Conservation (phyloP, 805 yeast genomes). For the Wickerhamomyces tratensis region DNA sequence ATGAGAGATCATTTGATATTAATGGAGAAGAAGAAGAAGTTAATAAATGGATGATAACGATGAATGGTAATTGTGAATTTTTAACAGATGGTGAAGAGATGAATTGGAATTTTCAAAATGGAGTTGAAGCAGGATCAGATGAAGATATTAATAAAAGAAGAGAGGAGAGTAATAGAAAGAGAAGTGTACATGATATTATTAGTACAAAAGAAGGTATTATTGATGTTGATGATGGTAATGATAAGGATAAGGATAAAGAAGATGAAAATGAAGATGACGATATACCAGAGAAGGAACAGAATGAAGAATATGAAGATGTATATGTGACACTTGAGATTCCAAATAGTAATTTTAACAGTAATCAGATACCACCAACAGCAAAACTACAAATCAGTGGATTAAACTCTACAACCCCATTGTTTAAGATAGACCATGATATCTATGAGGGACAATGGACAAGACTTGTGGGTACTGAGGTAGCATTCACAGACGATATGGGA, state of each 20-base stretch:
- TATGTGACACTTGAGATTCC: conserved; percentile 48
- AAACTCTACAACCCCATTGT: conserved; percentile 42
- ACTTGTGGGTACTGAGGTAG: conserved; percentile 69
- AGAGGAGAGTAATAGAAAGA: conserved; percentile 7
- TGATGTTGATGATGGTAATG: conserved; percentile 4
- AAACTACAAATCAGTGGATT: conserved; percentile 48
- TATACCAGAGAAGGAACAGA: neutral
- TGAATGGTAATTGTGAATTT: conserved; percentile 70
- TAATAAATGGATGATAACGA: conserved; percentile 45
- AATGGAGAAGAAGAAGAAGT: conserved; percentile 12
- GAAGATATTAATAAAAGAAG: conserved; percentile 64
- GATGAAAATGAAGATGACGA: conserved; percentile 2
- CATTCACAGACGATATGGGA: conserved; percentile 17
- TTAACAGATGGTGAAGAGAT: conserved; percentile 77
- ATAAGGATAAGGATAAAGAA: neutral
- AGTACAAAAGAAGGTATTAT: neutral
- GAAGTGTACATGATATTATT: neutral
- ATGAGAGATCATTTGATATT: conserved; percentile 19
- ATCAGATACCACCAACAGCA: conserved; percentile 27
- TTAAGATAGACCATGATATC: conserved; percentile 46
- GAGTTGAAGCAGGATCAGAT: conserved; percentile 83
- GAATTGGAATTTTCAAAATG: conserved; percentile 80
- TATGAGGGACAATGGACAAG: conserved; percentile 72
- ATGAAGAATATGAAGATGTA: conserved; percentile 34
- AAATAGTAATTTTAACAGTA: conserved; percentile 20